Percentiles rank a stretch among this genome's conserved stretches.
phyloP scores from a whole-genome alignment of 345 rosid species.

The Gossypium herbaceum region DNA sequence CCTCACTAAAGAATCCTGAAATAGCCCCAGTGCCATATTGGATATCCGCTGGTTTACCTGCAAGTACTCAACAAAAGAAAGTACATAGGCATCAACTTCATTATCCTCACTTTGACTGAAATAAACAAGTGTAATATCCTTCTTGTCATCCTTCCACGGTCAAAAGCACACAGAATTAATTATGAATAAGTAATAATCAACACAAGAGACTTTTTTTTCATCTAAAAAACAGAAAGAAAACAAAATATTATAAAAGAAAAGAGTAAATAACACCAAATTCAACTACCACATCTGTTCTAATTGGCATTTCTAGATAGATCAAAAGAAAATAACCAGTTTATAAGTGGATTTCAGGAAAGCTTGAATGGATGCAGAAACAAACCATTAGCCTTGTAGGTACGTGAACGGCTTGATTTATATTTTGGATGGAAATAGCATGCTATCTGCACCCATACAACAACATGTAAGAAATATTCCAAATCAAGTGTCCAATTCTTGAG shows the following conservation, averaged over 20 bases:
- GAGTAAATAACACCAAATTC: not conserved
- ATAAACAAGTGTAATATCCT: not conserved
- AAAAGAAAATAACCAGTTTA: not conserved
- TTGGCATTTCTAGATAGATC: not conserved
- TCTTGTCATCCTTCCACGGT: not conserved
- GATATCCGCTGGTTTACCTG: constrained; percentile 63
- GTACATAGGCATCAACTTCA: not conserved
- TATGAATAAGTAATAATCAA: too few species aligned
- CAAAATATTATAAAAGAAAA: not conserved
- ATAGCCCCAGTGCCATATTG: constrained; percentile 87
- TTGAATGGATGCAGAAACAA: constrained; percentile 15
- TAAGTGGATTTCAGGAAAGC: not conserved
- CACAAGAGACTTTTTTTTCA: not conserved
- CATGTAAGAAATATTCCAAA: not conserved
- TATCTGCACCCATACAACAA: constrained; percentile 34
- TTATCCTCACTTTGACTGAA: not conserved
- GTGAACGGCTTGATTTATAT: constrained; percentile 67
- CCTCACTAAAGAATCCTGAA: constrained; percentile 83
- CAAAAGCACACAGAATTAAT: not conserved
- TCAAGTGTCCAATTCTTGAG: not conserved
- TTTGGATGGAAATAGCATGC: constrained; percentile 73
- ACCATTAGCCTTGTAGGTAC: constrained; percentile 76
- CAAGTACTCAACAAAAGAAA: not conserved
- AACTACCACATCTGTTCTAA: not conserved
- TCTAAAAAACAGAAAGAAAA: not conserved